Percentiles rank a stretch among this genome's conserved stretches.
Conservation (phyloP, 345 rosid genomes). For the Durio zibethinus region DNA sequence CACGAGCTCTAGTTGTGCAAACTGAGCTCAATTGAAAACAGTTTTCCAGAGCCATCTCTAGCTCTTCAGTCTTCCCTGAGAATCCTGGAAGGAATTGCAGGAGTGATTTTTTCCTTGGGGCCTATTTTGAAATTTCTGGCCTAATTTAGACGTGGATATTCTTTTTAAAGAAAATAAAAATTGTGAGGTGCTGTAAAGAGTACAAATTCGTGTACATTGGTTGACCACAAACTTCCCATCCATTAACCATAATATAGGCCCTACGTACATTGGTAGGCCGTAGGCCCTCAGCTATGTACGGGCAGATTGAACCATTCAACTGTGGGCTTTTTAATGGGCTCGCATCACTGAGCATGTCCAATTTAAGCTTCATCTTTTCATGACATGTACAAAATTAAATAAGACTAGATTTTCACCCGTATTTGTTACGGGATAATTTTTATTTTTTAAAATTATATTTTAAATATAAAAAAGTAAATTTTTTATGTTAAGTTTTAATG, state of each 20-base stretch:
- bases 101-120: background rate
- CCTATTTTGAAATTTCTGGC: background rate
- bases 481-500: no score
- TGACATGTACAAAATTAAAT: background rate
- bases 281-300: background rate
- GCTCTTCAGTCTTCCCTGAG: background rate
- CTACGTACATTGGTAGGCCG: background rate
- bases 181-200: constrained; percentile 32
- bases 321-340: background rate
- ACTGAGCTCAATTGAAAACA: constrained; percentile 43
- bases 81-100: background rate
- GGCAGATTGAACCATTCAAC: background rate
- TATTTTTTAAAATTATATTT: no score
- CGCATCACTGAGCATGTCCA: background rate
- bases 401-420: no score
- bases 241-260: background rate
- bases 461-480: no score
- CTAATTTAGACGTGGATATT: constrained; percentile 20
- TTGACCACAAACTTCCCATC: constrained; percentile 18
- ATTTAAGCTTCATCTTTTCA: background rate
- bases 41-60: constrained; percentile 42
- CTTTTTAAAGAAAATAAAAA: background rate
- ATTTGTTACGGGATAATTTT: no score
- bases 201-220: background rate
- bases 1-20: constrained; percentile 28